Base-by-base conservation (phyloP, 163 green algal species). In the Botryococcus braunii region DNA sequence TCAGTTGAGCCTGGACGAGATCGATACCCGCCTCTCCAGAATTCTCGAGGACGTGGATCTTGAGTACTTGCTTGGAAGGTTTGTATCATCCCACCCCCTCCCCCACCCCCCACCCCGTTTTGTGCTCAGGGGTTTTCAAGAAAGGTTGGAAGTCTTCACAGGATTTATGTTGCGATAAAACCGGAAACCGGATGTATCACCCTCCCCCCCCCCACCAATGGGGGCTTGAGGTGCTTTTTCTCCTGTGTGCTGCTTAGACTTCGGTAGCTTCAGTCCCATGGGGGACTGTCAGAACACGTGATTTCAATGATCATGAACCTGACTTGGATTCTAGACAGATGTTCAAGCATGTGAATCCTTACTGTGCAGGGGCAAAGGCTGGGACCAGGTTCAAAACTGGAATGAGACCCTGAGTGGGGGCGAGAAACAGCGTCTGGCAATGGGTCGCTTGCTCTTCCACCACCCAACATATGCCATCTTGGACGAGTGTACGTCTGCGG, bases 371-470 rank as follows among this genome's bases (percentile, higher is more conserved):
- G 72, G 66, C 23, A 68, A 65, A 29, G 85, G 83, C 4, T 85
- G 76, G 71, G 77, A 87, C 38, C 62, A 79, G 72, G 73, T 85
- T 57, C 82, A 88, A 69, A 74, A 83, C 61, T 96, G 89, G 88
- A 76, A 84, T 39, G 92, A 98, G 66, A 93, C 88, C 5, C 82
- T 98, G 40, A 88, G 71, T 21, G 93, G 93, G 4, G 93, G 93
- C 29, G 93, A 98, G 83, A 95, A 93, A 79, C 93, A 98, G 82
- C 85, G 93, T 29, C 79, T 98, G 43, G 92, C 93, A 11, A 95
- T 97, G 84, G 92, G 92, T 9, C 78, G 93, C 7, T 78, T 98
- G 69, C 88, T 97, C 27, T 93, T 85, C 73, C 88, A 96, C 77
- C 57, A 65, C 31, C 86, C 85, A 2, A 60, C 68, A 47, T 97